phyloP scores from a whole-genome alignment of 257 asterid genomes.

The Fraxinus americana region DNA sequence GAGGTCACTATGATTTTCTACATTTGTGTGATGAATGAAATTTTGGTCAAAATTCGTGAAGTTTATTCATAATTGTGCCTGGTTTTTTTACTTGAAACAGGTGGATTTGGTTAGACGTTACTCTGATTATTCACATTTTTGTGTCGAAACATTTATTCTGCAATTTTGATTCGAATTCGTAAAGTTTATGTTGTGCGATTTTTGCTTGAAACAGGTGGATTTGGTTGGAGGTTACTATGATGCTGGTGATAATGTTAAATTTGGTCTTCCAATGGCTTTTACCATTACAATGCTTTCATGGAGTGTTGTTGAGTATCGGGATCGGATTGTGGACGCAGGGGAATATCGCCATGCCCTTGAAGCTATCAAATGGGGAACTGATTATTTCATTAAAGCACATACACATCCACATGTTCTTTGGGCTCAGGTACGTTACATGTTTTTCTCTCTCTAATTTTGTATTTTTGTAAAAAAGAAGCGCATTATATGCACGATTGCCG shows the following conservation, averaged over 20 bases:
- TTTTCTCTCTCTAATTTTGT: not conserved
- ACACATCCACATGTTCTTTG: constrained; percentile 58
- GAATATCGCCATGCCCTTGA: constrained; percentile 55
- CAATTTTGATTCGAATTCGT: not conserved
- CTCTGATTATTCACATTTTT: constrained; percentile 26
- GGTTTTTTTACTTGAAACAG: not conserved
- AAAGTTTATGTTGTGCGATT: not conserved
- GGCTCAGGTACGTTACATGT: constrained; percentile 48
- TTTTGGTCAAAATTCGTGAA: not conserved
- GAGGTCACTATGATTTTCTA: not conserved
- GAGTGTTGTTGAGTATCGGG: constrained; percentile 46
- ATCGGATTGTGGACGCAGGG: constrained; percentile 45
- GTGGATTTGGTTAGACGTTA: constrained; percentile 57
- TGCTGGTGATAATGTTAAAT: constrained; percentile 63
- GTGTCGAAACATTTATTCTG: not conserved
- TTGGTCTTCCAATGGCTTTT: constrained; percentile 65
- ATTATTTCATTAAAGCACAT: constrained; percentile 75
- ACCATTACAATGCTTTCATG: constrained; percentile 59
- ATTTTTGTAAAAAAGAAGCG: not conserved
- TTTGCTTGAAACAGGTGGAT: constrained; percentile 39
- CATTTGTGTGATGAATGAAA: not conserved
- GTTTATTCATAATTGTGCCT: not conserved
- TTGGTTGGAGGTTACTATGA: constrained; percentile 66
- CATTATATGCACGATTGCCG: not conserved
- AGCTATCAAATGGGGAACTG: constrained; percentile 88